Evolutionary conservation across 2,329 filamentous ascomycete species (phyloP).

Genomic region (Septoria petroselini): DNA sequence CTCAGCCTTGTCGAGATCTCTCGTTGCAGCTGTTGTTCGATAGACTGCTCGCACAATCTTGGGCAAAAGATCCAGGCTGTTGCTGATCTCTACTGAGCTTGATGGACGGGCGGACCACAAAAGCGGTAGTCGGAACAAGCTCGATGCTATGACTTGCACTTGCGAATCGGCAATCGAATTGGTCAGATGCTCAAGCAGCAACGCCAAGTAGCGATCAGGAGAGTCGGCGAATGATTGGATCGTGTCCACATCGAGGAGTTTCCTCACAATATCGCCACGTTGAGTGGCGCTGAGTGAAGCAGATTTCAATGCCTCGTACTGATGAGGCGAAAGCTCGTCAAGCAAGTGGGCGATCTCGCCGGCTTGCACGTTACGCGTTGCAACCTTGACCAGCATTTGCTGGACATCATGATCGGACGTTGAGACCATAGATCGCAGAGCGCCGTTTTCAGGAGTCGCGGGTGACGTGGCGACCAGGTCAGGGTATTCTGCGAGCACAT

Average conservation of each 20-base stretch:
- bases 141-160: not conserved
- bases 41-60: not conserved
- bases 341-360: not conserved
- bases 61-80: not conserved
- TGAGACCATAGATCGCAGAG: not conserved
- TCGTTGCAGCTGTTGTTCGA: not conserved
- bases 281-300: not conserved
- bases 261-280: not conserved
- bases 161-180: not conserved
- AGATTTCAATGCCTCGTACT: not conserved
- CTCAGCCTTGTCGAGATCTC: not conserved
- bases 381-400: not conserved
- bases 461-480: not conserved
- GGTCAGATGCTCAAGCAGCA: not conserved
- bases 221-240: not conserved
- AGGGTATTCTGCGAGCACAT: not conserved
- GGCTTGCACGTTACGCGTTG: not conserved
- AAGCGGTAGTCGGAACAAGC: not conserved
- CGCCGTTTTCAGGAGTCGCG: not conserved
- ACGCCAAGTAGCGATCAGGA: not conserved
- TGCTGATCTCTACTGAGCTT: not conserved
- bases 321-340: not conserved
- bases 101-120: not conserved
- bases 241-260: not conserved
- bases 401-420: not conserved